Base-by-base conservation (phyloP, 768 basidiomycete species). In the Neoboletus brunneissimus region DNA sequence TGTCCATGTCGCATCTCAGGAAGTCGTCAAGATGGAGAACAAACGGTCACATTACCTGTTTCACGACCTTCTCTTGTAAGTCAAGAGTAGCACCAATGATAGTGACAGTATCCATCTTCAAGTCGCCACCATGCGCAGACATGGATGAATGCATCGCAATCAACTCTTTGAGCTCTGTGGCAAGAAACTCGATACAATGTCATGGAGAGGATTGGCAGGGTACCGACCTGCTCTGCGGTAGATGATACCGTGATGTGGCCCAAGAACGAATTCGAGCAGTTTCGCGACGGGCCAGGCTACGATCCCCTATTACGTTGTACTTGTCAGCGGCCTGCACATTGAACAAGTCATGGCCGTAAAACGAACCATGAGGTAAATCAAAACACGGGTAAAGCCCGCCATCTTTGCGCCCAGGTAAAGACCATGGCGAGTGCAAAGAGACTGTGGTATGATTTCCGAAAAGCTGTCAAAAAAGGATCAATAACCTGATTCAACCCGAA, bases 21-120 rank as follows among this genome's bases (percentile, higher is more conserved):
- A 42, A n/a, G 12, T 11, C 5, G 18, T 40, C 11, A 10, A n/a
- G 10, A 15, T 2, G 23, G 1, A 1, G 20, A 12, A 43, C 1
- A 44, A 13, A 38, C 5, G 20, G 23, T 23, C 1, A 7, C 16
- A 20, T 55, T 29, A 82, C 84, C 76, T 88, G 86, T 61, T 73
- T 79, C 32, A 89, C 88, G 35, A 87, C 86, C 67, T 94, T 95
- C 64, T 89, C 89, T 67, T 95, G 93, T 15, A 96, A 72, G 67
- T 94, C 93, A 23, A 96, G 82, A 0, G 91, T 91, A 1, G 89
- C 90, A 18, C 92, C 91, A 38, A 94, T 93, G 69, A 95, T 94
- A 1, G 86, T 86, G 49, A 94, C 89, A 0, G 93, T 95, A 66
- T 95, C 93, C 1, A 75, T 82, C 65, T 91, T 88, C 43, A 95